These are phyloP conservation scores for Neoboletus subvelutipes DNA, from an alignment of 768 basidiomycete species.

Conservation along the genomic window DNA sequence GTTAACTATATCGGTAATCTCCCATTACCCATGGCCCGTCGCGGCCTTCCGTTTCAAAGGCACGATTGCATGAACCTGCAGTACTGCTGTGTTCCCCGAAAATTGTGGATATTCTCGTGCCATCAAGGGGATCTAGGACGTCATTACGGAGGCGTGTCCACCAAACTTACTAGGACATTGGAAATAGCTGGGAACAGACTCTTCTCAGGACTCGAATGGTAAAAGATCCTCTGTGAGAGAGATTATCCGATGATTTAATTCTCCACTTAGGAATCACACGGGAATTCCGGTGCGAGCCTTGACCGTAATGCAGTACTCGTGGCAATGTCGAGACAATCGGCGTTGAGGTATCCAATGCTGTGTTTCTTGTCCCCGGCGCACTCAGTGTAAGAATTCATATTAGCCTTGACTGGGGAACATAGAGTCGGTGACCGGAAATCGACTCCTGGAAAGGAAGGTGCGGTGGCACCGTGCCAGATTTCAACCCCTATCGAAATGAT, in stretches of 20 bases:
- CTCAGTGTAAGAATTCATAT: slow-evolving; percentile 9
- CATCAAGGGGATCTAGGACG: not conserved
- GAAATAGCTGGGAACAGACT: slow-evolving; percentile 2
- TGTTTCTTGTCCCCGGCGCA: not conserved
- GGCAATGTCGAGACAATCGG: not conserved
- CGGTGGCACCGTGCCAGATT: not conserved
- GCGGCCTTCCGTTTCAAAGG: not conserved
- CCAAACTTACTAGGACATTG: not conserved
- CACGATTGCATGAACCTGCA: not conserved
- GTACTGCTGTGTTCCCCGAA: not conserved
- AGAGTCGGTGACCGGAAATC: not conserved
- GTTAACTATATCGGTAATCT: not conserved
- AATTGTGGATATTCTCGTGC: not conserved
- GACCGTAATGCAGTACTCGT: not conserved
- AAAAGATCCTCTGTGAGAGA: not conserved
- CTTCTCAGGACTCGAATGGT: not conserved
- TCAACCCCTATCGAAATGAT: not conserved
- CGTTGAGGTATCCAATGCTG: slow-evolving; percentile 6
- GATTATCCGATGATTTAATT: not conserved
- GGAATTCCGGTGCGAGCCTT: slow-evolving; percentile 6
- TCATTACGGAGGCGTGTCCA: not conserved
- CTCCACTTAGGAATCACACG: not conserved
- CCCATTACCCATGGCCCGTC: not conserved
- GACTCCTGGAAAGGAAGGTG: slow-evolving; percentile 6
- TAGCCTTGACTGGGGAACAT: not conserved